phyloP scores from a whole-genome alignment of 2,329 filamentous ascomycete species.

The Trichoderma endophyticum region DNA sequence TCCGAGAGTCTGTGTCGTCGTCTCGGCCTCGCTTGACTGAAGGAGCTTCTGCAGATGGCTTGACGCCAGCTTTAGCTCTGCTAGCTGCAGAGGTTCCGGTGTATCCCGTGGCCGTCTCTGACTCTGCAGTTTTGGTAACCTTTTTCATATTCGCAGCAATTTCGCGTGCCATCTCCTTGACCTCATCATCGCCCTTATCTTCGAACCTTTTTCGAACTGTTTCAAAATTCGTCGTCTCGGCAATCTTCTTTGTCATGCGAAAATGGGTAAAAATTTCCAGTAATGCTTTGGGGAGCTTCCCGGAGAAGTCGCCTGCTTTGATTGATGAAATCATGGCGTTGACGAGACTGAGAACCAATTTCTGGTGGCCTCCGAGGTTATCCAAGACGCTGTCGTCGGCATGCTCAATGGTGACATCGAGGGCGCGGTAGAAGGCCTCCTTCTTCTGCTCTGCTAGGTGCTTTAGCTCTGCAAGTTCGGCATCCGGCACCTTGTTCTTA shows the following conservation, averaged over 20 bases:
- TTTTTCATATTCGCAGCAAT: slow-evolving; percentile 51
- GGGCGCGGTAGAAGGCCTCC: slow-evolving; percentile 47
- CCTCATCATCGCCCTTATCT: slow-evolving; percentile 63
- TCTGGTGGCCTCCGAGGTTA: slow-evolving; percentile 56
- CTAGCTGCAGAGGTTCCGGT: slow-evolving; percentile 40
- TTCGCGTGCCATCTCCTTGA: slow-evolving; percentile 58
- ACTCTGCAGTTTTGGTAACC: slow-evolving; percentile 34
- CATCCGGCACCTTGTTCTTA: slow-evolving; percentile 41
- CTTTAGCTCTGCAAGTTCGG: slow-evolving; percentile 38
- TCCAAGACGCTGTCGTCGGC: slow-evolving; percentile 55
- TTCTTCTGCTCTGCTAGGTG: slow-evolving; percentile 43
- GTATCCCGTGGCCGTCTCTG: slow-evolving; percentile 37
- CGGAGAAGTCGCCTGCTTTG: slow-evolving; percentile 50
- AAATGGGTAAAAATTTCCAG: slow-evolving; percentile 60
- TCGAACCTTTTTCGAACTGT: slow-evolving; percentile 61
- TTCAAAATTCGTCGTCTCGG: slow-evolving; percentile 64
- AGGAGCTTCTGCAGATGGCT: slow-evolving; percentile 29
- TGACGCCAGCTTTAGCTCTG: slow-evolving; percentile 35
- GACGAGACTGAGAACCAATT: slow-evolving; percentile 53
- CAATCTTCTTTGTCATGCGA: slow-evolving; percentile 58
- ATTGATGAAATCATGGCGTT: slow-evolving; percentile 54
- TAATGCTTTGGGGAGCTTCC: slow-evolving; percentile 53
- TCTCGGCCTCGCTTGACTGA: slow-evolving; percentile 39
- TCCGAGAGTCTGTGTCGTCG: slow-evolving; percentile 40
- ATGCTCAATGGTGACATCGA: slow-evolving; percentile 53